These are phyloP conservation scores for Glycyrrhiza uralensis DNA, from an alignment of 306 rosid species.

Conservation along the genomic window DNA sequence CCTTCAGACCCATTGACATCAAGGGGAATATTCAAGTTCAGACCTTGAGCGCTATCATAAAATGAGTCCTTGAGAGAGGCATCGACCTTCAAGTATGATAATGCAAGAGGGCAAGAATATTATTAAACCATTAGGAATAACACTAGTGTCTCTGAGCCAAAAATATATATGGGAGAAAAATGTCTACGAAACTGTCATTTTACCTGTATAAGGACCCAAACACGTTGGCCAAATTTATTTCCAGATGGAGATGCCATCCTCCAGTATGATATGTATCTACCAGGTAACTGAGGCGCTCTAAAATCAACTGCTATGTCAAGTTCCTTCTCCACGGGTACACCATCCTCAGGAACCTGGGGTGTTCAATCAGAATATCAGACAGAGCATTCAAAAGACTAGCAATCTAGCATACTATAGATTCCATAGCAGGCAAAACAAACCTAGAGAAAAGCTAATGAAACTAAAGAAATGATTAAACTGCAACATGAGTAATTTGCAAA, in stretches of 20 bases:
- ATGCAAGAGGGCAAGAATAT: not conserved
- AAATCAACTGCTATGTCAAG: conserved; percentile 84
- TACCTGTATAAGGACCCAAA: conserved; percentile 91
- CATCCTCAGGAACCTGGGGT: conserved; percentile 55
- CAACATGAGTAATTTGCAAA: conserved; percentile 23
- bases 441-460: not conserved
- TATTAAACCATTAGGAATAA: not conserved
- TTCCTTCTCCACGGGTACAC: conserved; percentile 51
- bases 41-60: conserved; percentile 41
- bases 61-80: conserved; percentile 46
- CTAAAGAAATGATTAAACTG: not conserved
- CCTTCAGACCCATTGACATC: conserved; percentile 22
- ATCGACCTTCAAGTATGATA: conserved; percentile 60
- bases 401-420: not conserved
- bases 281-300: conserved; percentile 64
- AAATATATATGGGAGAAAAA: not conserved
- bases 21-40: conserved; percentile 66
- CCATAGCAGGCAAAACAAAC: not conserved
- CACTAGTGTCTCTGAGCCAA: not conserved
- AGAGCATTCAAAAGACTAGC: conserved; percentile 14
- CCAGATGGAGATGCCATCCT: conserved; percentile 73
- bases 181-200: not conserved
- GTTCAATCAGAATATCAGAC: conserved; percentile 6
- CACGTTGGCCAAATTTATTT: conserved; percentile 80
- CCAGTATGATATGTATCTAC: conserved; percentile 85